phyloP scores from a whole-genome alignment of 1,139 yeast genomes.

The Scheffersomyces cryptocercus region DNA sequence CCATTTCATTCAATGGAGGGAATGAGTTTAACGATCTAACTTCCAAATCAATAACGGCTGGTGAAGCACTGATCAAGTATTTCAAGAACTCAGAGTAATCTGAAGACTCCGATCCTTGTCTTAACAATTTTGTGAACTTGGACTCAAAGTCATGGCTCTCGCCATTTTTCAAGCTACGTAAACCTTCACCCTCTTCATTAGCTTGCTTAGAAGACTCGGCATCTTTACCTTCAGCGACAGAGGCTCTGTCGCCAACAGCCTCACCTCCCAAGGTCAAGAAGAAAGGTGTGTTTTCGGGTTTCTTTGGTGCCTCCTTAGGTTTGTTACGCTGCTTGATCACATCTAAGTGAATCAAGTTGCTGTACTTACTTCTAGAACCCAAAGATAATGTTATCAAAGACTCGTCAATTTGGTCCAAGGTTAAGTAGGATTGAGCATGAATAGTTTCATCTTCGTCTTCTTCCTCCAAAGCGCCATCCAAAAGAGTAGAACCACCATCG shows the following conservation, averaged over 20 bases:
- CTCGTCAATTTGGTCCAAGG: slow-evolving; percentile 66
- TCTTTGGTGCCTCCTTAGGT: slow-evolving; percentile 87
- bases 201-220: slow-evolving; percentile 17
- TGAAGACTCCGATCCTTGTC: slow-evolving; percentile 43
- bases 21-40: slow-evolving; percentile 72
- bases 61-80: slow-evolving; percentile 64
- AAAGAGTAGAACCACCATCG: slow-evolving; percentile 70
- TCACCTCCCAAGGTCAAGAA: slow-evolving; percentile 65
- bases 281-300: slow-evolving; percentile 85
- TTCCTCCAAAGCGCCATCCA: slow-evolving; percentile 76
- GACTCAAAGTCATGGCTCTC: slow-evolving; percentile 59
- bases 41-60: slow-evolving; percentile 82
- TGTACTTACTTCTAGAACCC: slow-evolving; percentile 77
- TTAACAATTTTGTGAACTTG: slow-evolving; percentile 65
- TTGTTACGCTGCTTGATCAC: slow-evolving; percentile 83
- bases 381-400: slow-evolving; percentile 71
- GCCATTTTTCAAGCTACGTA: slow-evolving; percentile 28
- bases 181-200: slow-evolving; percentile 16
- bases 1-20: slow-evolving; percentile 66
- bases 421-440: slow-evolving; percentile 39
- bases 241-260: slow-evolving; percentile 68
- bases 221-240: slow-evolving; percentile 51
- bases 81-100: slow-evolving; percentile 55
- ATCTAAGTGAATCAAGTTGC: slow-evolving; percentile 78
- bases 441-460: slow-evolving; percentile 23